Evolutionary conservation across 371 early-diverging fungal species (phyloP), one percentile per base, ranked within the genome.

Genomic region (Rhizopus stolonifer): DNA sequence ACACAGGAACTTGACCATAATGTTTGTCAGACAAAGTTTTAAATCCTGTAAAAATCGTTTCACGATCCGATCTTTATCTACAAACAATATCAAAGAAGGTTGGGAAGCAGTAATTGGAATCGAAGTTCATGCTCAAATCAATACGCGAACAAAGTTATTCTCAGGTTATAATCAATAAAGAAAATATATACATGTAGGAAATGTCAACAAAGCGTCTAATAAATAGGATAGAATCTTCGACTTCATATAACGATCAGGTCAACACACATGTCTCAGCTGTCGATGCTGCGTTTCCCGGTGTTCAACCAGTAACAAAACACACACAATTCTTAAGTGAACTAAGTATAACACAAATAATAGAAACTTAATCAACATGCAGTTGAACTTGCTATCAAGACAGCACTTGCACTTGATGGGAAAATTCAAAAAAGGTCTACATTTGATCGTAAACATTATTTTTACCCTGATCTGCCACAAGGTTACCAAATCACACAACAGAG

Each of bases 371-470:
- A 70, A 3, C 79, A 84, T 18, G 88, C 89, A 52, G 79, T 94
- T 2, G 69, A 79, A 18, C 65, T 88, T 36, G 92, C 91, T 1
- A 75, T 91, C 4, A 84, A 76, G 36, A 85, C 92, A 10, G 82
- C 91, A 0, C 62, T 94, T 15, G 88, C 89, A 0, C 60, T 96
- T 31, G 71, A 81, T 8, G 79, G 87, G 1, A 68, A 75, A 13
- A 79, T 95, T 23, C 86, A 91, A 51, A 55, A 43, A 4, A 45
- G 51, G 29, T 91, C 90, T 2, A 70, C 79, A 1, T 96, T 96
- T 63, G 95, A 96, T 49, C 84, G 96, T 38, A 95, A 96, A 59
- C 96, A 96, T 66, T 96, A 96, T 61, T 93, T 91, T 64, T 96
- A 96, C 64, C 86, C 86, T 4, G 96, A 96, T 70, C 75, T 93